A percentile compares a stretch with the other conserved stretches of the same genome.
Evolutionary conservation across 768 basidiomycete genomes (phyloP).

Genomic region (Leccinum pellstonianum): DNA sequence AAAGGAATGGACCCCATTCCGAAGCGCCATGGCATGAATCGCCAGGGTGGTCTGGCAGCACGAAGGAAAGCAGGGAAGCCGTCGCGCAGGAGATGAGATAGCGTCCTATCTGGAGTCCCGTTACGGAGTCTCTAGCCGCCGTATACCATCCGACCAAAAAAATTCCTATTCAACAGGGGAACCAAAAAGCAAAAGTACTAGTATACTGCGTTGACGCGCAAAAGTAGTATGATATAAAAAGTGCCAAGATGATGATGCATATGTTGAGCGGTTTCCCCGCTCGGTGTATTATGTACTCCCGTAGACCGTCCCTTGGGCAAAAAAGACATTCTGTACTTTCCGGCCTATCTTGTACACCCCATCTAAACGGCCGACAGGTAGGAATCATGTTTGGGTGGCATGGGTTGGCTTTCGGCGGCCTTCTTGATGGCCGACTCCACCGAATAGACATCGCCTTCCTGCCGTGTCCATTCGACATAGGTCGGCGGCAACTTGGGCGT

Average conservation of each 20-base stretch:
- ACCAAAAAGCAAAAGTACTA: conserved; percentile 12
- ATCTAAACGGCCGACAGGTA: conserved; percentile 11
- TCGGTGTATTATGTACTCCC: neutral
- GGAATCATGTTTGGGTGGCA: conserved; percentile 1
- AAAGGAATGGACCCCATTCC: conserved; percentile 66
- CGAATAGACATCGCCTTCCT: conserved; percentile 3
- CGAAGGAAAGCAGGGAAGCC: conserved; percentile 69
- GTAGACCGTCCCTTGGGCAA: neutral
- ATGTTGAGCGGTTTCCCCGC: neutral
- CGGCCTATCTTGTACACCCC: neutral
- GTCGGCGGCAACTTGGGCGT: conserved; percentile 20
- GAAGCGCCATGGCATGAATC: conserved; percentile 56
- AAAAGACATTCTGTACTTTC: neutral
- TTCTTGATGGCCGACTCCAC: conserved; percentile 9
- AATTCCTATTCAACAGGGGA: conserved; percentile 3
- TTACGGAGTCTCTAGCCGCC: neutral
- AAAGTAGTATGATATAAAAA: neutral
- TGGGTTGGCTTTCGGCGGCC: conserved; percentile 1
- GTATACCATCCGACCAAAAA: neutral
- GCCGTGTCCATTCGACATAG: conserved; percentile 13
- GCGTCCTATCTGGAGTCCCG: neutral
- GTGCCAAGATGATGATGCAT: neutral
- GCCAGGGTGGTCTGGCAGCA: conserved; percentile 61
- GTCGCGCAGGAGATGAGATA: conserved; percentile 60
- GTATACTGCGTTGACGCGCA: conserved; percentile 4